A percentile compares a stretch with the other conserved stretches of the same genome.
Conservation (phyloP, 768 basidiomycete genomes). For the Gelatoporia subvermispora region DNA sequence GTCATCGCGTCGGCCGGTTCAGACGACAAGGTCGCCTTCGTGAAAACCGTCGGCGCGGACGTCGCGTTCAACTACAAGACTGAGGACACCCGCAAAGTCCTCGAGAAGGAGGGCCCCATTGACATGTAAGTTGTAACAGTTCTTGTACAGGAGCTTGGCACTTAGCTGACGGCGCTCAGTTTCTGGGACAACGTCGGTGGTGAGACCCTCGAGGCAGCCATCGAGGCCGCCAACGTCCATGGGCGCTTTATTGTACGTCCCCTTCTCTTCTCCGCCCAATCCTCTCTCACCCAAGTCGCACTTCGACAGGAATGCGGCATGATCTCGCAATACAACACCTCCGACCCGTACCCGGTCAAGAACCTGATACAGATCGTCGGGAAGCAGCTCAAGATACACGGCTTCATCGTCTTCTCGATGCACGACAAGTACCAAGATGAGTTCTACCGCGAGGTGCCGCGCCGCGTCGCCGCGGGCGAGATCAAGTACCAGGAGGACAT, state of each 20-base stretch:
- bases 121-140: slow-evolving; percentile 34
- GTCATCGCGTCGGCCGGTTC: slow-evolving; percentile 71
- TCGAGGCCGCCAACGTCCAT: slow-evolving; percentile 8
- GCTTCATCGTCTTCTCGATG: slow-evolving; percentile 26
- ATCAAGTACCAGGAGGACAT: slow-evolving; percentile 33
- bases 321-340: slow-evolving; percentile 22
- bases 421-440: slow-evolving; percentile 18
- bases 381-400: slow-evolving; percentile 23
- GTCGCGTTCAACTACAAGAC: slow-evolving; percentile 76
- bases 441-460: slow-evolving; percentile 27
- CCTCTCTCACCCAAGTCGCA: neutral
- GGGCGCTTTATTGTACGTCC: slow-evolving; percentile 22
- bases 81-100: slow-evolving; percentile 41
- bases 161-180: slow-evolving; percentile 8
- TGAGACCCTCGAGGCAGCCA: slow-evolving; percentile 24
- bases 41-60: slow-evolving; percentile 60
- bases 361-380: slow-evolving; percentile 23
- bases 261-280: neutral
- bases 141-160: neutral
- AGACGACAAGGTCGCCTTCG: slow-evolving; percentile 65
- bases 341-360: slow-evolving; percentile 16
- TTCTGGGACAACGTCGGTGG: slow-evolving; percentile 32
- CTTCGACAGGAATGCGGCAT: slow-evolving; percentile 23
- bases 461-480: slow-evolving; percentile 25
- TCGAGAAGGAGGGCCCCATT: slow-evolving; percentile 53